These are phyloP conservation scores for Daedaleopsis sinensis DNA, from an alignment of 768 basidiomycete species.

Conservation along the genomic window DNA sequence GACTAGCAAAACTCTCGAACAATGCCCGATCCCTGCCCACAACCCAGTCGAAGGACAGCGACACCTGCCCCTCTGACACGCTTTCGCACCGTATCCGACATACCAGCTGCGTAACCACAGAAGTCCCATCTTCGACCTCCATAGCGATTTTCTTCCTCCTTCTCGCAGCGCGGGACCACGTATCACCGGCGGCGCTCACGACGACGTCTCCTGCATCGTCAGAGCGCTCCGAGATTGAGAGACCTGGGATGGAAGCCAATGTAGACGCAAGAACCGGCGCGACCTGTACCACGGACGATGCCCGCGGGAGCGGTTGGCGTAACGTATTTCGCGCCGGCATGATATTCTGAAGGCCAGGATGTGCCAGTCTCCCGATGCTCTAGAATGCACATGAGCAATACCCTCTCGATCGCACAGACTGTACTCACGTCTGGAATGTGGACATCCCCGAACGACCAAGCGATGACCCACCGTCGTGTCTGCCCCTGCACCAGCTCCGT, in stretches of 20 bases:
- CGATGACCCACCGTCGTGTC: conserved; percentile 91
- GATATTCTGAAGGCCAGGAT: conserved; percentile 48
- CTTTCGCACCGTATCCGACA: conserved; percentile 29
- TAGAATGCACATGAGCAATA: conserved; percentile 16
- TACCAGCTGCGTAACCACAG: conserved; percentile 8
- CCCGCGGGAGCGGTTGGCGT: conserved; percentile 38
- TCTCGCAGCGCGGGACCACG: conserved; percentile 73
- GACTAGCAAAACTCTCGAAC: conserved; percentile 71
- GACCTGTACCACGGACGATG: conserved; percentile 8
- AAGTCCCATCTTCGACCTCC: neutral
- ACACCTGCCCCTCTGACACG: neutral
- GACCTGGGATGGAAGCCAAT: conserved; percentile 38
- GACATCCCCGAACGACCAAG: conserved; percentile 73
- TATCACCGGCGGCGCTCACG: conserved; percentile 38
- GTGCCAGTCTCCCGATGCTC: conserved; percentile 40
- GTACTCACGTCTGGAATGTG: conserved; percentile 78
- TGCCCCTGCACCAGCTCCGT: conserved; percentile 85
- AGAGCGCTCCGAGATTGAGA: conserved; percentile 10
- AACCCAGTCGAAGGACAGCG: conserved; percentile 62
- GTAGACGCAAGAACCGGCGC: conserved; percentile 30
- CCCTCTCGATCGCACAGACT: neutral
- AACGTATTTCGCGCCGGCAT: conserved; percentile 65
- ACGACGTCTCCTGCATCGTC: conserved; percentile 12
- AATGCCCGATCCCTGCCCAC: conserved; percentile 56
- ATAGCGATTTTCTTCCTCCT: conserved; percentile 41